Base-by-base conservation (phyloP, 1,284 basidiomycete genomes). In the Boletellus deceptivus region DNA sequence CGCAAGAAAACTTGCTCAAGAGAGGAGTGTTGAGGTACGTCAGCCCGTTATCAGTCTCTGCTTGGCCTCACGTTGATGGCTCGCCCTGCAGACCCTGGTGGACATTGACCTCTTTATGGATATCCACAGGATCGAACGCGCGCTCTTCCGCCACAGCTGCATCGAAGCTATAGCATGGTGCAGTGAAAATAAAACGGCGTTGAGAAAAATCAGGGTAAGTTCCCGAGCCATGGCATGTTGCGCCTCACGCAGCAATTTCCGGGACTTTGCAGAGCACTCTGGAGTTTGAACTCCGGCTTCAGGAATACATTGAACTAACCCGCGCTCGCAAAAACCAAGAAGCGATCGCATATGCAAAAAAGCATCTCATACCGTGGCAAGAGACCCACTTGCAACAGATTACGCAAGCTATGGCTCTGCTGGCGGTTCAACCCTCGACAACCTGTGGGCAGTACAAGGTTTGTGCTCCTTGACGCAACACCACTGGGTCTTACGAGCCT, bases 241-340 rank as follows among this genome's bases (percentile, higher is more conserved):
- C 46, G 46, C 45, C 37, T 50, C 43, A 45, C 47, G 33, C 36
- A 59, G 43, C 49, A 52, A 54, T 54, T 54, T 53, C 55, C 55
- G 59, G 22, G 22, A 29, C 48, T 48, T 49, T 51, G 34, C 70
- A 96, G 91, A 94, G 89, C 70, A 88, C 93, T 14, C 80, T 99
- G 40, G 97, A 99, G 73, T 98, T 98, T 68, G 91, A 95, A 53
- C 81, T 99, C 27, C 83, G 97, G 18, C 75, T 98, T 41, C 97
- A 99, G 71, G 94, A 98, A 71, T 98, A 90, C 67, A 93, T 99
- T 61, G 97, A 99, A 70, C 78, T 98, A 8, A 83, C 86, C 34
- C 77, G 94, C 38, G 73, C 76, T 14, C 70, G 80, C n/a, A 85
- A 84, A 63, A 77, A 75, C 6, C 62, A 75, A 31, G 86, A 90